Evolutionary conservation across 352 stramenopile genomes (phyloP), one percentile per base, ranked within the genome.

Genomic region (Thalassiosira ordinaria): DNA sequence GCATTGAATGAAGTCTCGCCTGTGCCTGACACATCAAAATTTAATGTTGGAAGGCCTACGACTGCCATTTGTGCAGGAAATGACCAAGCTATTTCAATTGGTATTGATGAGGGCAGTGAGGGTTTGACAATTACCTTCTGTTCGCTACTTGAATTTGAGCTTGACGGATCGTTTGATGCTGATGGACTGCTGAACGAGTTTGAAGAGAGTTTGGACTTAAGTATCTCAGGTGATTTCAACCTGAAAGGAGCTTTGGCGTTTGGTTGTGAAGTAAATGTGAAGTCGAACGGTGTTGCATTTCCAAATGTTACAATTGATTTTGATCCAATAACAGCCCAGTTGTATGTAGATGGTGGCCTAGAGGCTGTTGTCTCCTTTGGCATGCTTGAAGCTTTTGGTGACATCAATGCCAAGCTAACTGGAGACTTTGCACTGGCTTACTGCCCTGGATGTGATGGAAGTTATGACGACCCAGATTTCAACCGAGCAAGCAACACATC

Each of bases 31-130:
- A 26, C 35, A 18, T 51, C 49, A 1, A 26, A 52, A 22, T 78
- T 78, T 53, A 27, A 46, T 33, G 29, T 83, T n/a, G 20, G 11
- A n/a, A 46, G 33, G 8, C n/a, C n/a, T 14, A 29, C 0, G 31
- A 59, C 27, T 24, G 22, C 53, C 8, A 66, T 70, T 46, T 84
- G 76, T 22, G 20, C 41, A 49, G 76, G 57, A 26, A 84, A 60
- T 70, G 63, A 80, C 37, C 29, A 52, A 24, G 76, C 69, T 2
- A 71, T 84, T 46, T 84, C 70, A 31, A 63, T 80, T 31, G 63
- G 72, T 16, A 66, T 84, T 26, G 29, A 39, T 2, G 39, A 61
- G 24, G 55, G 20, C 18, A 31, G 24, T 16, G 35, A 51, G 1
- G 22, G 35, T 39, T 24, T 76, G 31, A 59, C 44, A 1, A 37